phyloP scores from a whole-genome alignment of 2,329 filamentous ascomycete genomes.

The Colletotrichum lini region DNA sequence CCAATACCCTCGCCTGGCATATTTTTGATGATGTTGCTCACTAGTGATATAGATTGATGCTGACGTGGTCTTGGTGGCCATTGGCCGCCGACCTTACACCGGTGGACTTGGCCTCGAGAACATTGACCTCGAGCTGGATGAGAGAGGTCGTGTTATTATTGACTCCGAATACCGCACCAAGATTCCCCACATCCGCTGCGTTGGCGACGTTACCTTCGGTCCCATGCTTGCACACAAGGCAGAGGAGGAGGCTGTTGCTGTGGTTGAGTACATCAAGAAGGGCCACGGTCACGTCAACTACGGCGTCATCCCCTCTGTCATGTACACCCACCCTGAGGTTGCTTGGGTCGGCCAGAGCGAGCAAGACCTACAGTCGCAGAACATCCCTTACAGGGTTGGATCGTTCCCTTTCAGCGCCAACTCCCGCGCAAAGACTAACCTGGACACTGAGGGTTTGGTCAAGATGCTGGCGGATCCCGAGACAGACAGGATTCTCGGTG shows the following conservation, averaged over 20 bases:
- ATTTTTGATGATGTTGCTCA: conserved; percentile 22
- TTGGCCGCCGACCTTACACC: conserved; percentile 96
- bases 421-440: conserved; percentile 98
- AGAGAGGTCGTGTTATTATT: conserved; percentile 94
- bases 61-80: conserved; percentile 96
- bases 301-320: conserved; percentile 95
- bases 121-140: conserved; percentile 91
- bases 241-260: conserved; percentile 96
- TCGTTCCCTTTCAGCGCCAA: conserved; percentile 98
- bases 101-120: conserved; percentile 93
- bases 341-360: conserved; percentile 99
- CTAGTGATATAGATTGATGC: conserved; percentile 78
- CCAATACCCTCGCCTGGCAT: not conserved
- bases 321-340: conserved; percentile 99
- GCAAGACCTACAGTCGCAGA: conserved; percentile 91
- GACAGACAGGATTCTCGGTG: conserved; percentile 94
- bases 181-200: conserved; percentile 94
- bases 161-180: conserved; percentile 99
- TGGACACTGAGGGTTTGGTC: conserved; percentile 94
- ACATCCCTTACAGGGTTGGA: conserved; percentile 92
- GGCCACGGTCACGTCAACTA: conserved; percentile 99
- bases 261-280: conserved; percentile 97
- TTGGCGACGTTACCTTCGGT: conserved; percentile 96
- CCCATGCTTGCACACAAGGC: conserved; percentile 99
- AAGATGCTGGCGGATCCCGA: conserved; percentile 98